phyloP scores from a whole-genome alignment of 2,329 filamentous ascomycete species.

The Colletotrichum liriopes region DNA sequence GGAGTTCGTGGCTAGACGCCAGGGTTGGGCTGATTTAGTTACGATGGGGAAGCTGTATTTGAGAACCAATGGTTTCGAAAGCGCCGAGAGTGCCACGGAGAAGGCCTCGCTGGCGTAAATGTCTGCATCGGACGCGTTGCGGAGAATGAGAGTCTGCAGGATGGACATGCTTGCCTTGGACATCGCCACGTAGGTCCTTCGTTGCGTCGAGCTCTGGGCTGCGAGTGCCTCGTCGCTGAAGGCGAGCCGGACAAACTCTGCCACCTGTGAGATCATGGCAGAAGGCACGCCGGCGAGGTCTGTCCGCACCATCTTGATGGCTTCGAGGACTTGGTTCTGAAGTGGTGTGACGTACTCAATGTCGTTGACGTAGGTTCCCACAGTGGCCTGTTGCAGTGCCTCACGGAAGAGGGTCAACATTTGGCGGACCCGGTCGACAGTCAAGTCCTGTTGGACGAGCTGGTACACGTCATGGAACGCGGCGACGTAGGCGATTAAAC shows the following conservation, averaged over 20 bases:
- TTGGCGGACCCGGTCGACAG: slow-evolving; percentile 73
- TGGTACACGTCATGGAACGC: slow-evolving; percentile 84
- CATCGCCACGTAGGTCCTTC: slow-evolving; percentile 90
- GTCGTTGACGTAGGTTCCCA: slow-evolving; percentile 79
- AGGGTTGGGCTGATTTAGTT: slow-evolving; percentile 80
- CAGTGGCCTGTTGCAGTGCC: slow-evolving; percentile 79
- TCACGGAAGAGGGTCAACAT: slow-evolving; percentile 81
- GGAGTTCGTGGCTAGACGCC: slow-evolving; percentile 84
- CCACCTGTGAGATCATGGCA: slow-evolving; percentile 77
- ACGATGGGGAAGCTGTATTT: slow-evolving; percentile 86
- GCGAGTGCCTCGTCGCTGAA: slow-evolving; percentile 63
- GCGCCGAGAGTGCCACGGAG: slow-evolving; percentile 73
- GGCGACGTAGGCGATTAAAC: slow-evolving; percentile 87
- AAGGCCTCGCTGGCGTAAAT: slow-evolving; percentile 81
- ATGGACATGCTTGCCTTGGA: slow-evolving; percentile 86
- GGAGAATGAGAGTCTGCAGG: slow-evolving; percentile 72
- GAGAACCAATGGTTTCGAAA: slow-evolving; percentile 79
- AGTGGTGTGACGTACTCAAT: slow-evolving; percentile 81
- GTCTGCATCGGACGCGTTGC: slow-evolving; percentile 73
- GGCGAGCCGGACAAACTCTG: slow-evolving; percentile 80
- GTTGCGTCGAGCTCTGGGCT: slow-evolving; percentile 54
- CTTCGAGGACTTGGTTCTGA: slow-evolving; percentile 78
- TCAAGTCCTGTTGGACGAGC: slow-evolving; percentile 77
- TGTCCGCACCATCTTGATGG: slow-evolving; percentile 77
- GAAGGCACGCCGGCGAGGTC: slow-evolving; percentile 77